Evolutionary conservation across 805 yeast species (phyloP).

Genomic region (Cyberlindnera lachancei): DNA sequence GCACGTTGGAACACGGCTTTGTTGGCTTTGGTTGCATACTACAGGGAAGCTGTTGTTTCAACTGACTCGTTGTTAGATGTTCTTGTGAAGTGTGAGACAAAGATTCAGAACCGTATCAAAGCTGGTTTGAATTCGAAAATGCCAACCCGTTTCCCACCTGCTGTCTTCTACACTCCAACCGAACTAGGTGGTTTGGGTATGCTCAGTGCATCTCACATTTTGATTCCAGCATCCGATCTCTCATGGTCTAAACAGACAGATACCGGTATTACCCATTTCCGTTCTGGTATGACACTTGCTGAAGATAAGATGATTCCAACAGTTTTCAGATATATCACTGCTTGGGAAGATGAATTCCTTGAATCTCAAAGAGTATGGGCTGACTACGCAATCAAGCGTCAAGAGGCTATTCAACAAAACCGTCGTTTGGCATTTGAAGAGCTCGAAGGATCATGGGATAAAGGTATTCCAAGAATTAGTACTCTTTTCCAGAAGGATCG

Average conservation of each 20-base stretch:
- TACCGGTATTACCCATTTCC: constrained; percentile 88
- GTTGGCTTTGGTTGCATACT: constrained; percentile 79
- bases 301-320: constrained; percentile 86
- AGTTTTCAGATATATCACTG: constrained; percentile 80
- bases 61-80: constrained; percentile 73
- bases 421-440: constrained; percentile 88
- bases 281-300: constrained; percentile 84
- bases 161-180: constrained; percentile 95
- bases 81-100: constrained; percentile 85
- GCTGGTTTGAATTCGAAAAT: constrained; percentile 93
- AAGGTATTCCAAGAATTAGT: constrained; percentile 94
- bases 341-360: constrained; percentile 94
- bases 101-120: constrained; percentile 88
- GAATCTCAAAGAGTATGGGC: constrained; percentile 98
- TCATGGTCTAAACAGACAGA: constrained; percentile 91
- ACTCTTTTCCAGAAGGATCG: constrained; percentile 93
- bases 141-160: constrained; percentile 99
- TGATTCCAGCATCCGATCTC: constrained; percentile 89
- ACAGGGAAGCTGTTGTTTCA: constrained; percentile 84
- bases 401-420: constrained; percentile 78
- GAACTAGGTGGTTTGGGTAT: constrained; percentile 97
- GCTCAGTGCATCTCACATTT: constrained; percentile 93
- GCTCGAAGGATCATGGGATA: constrained; percentile 89
- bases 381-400: constrained; percentile 85
- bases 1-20: constrained; percentile 94